phyloP scores from a whole-genome alignment of 352 stramenopile species.

The Globisporangium echinulatum region DNA sequence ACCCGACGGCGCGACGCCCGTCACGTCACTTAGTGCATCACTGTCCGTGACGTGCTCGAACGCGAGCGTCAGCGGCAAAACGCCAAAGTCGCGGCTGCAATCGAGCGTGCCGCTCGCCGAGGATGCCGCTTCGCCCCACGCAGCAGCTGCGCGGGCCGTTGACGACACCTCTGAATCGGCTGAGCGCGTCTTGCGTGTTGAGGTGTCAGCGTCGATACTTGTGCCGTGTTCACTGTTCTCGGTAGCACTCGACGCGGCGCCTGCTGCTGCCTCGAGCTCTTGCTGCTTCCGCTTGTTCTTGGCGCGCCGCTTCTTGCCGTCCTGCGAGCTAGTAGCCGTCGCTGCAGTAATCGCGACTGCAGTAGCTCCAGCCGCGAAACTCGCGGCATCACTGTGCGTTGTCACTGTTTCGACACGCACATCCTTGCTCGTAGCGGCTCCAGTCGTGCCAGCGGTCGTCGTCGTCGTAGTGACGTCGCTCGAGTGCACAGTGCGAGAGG shows the following conservation, averaged over 20 bases:
- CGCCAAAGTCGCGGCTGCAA: neutral
- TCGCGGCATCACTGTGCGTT: neutral
- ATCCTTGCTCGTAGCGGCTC: neutral
- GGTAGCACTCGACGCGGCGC: neutral
- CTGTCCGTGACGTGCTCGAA: slow-evolving; percentile 20
- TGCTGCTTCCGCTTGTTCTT: slow-evolving; percentile 17
- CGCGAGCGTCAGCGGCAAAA: slow-evolving; percentile 13
- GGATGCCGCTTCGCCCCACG: slow-evolving; percentile 5
- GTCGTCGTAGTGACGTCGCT: neutral
- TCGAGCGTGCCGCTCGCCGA: neutral
- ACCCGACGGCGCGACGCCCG: slow-evolving; percentile 28
- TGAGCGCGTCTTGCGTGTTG: too few relatives aligned
- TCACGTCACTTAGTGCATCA: slow-evolving; percentile 42
- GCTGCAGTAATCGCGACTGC: neutral
- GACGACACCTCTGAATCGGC: neutral
- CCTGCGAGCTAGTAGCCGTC: slow-evolving; percentile 1
- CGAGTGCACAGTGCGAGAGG: neutral
- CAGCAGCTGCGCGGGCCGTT: slow-evolving; percentile 1
- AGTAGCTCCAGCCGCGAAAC: neutral
- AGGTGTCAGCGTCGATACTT: too few relatives aligned
- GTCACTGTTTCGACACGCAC: neutral
- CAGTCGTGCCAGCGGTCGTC: neutral
- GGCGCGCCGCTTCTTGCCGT: slow-evolving; percentile 14
- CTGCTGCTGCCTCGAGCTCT: slow-evolving; percentile 1
- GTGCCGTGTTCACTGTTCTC: too few relatives aligned